A percentile compares a stretch with the other conserved stretches of the same genome.
These are phyloP conservation scores for Talaromyces stipitatus DNA, from an alignment of 495 filamentous ascomycete species.

Conservation along the genomic window DNA sequence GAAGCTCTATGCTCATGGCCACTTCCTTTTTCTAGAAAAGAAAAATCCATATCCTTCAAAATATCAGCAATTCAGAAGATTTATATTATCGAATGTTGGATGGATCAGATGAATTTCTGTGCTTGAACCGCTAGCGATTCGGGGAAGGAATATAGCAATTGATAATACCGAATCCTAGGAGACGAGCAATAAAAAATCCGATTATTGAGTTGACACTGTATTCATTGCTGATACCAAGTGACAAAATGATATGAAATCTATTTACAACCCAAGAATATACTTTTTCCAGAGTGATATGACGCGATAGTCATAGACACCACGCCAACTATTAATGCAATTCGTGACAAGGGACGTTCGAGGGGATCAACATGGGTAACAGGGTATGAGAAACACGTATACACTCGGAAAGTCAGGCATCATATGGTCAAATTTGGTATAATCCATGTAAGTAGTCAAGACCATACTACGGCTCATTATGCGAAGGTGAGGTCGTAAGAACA, in stretches of 20 bases:
- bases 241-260: slow-evolving; percentile 3
- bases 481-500: not conserved
- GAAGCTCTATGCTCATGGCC: not conserved
- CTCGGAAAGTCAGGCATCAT: not conserved
- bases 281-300: not conserved
- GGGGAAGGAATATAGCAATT: not conserved
- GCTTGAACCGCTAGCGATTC: too few relatives aligned
- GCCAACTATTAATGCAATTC: not conserved
- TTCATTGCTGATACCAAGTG: slow-evolving; percentile 6
- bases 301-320: not conserved
- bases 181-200: too few relatives aligned
- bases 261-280: slow-evolving; percentile 6
- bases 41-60: too few relatives aligned
- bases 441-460: not conserved
- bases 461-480: not conserved
- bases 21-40: too few relatives aligned
- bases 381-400: not conserved
- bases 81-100: too few relatives aligned
- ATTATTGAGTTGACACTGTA: slow-evolving; percentile 10
- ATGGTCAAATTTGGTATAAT: not conserved
- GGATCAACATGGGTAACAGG: not conserved
- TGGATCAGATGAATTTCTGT: too few relatives aligned
- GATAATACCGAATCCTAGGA: too few relatives aligned
- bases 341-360: not conserved
- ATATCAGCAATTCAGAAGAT: too few relatives aligned